Conservation (phyloP, 78 protist genomes). For the Monocercomonoides exilis region DNA sequence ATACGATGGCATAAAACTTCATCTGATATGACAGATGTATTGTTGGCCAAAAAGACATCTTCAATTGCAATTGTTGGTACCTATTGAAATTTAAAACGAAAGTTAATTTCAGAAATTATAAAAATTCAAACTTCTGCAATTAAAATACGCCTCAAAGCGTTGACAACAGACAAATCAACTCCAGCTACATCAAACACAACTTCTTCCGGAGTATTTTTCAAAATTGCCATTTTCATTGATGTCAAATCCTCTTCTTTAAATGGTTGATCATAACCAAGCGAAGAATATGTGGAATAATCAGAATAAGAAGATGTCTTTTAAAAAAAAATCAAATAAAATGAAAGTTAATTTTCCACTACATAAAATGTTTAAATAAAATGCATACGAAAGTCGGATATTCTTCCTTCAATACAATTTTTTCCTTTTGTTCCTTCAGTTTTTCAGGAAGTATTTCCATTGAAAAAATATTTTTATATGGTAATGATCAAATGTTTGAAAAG, state of each 20-base stretch:
- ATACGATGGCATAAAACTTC: conserved; percentile 63
- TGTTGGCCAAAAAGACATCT: conserved; percentile 55
- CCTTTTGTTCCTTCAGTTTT: too few species aligned
- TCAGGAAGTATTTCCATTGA: too few species aligned
- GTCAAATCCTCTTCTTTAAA: neutral
- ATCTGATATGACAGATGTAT: conserved; percentile 80
- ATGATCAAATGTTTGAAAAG: too few species aligned
- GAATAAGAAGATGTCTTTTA: too few species aligned
- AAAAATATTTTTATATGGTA: too few species aligned
- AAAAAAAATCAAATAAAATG: too few species aligned
- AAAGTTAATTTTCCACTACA: too few species aligned
- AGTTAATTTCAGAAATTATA: neutral
- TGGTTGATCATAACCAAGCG: neutral
- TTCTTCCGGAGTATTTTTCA: neutral
- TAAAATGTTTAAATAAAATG: too few species aligned
- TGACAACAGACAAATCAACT: conserved; percentile 76
- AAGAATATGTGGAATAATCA: neutral
- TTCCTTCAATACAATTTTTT: too few species aligned
- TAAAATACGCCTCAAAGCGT: conserved; percentile 79
- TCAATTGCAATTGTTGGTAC: conserved; percentile 88
- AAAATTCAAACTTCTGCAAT: conserved; percentile 62
- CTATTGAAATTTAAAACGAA: neutral
- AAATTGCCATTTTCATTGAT: neutral
- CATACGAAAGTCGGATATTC: too few species aligned
- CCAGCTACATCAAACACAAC: conserved; percentile 70